Evolutionary conservation across 352 stramenopile genomes (phyloP).

Genomic region (Globisporangium rhizosaccharum): DNA sequence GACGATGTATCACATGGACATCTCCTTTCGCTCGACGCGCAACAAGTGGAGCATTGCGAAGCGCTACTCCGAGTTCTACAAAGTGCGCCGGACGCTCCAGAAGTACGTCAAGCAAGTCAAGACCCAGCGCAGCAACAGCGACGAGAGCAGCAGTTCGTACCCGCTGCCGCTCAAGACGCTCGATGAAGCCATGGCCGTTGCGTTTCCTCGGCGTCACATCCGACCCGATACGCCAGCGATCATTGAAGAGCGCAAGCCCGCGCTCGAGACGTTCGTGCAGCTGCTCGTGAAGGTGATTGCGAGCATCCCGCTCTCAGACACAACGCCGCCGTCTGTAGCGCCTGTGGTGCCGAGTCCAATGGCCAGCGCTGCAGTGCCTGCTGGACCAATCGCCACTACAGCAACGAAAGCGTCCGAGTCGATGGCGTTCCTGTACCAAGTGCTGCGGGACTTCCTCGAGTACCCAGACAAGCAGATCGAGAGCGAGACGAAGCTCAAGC

Average conservation of each 20-base stretch:
- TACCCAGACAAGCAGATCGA: conserved; percentile 86
- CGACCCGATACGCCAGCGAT: conserved; percentile 67
- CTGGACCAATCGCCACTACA: not conserved
- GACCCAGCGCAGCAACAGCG: conserved; percentile 5
- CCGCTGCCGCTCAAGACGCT: conserved; percentile 40
- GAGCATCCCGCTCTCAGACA: conserved; percentile 54
- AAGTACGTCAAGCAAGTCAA: conserved; percentile 72
- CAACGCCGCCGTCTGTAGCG: conserved; percentile 3
- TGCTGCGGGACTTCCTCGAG: conserved; percentile 75
- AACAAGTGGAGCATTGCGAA: conserved; percentile 87
- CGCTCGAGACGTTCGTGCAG: conserved; percentile 77
- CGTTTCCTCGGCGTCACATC: conserved; percentile 72
- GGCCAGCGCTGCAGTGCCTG: not conserved
- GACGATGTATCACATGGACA: conserved; percentile 86
- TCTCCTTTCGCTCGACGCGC: conserved; percentile 76
- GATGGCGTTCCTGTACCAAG: conserved; percentile 61
- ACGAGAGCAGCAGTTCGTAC: not conserved
- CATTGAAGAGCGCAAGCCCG: conserved; percentile 59
- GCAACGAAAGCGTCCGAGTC: conserved; percentile 26
- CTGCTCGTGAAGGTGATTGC: conserved; percentile 77
- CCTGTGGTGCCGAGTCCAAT: not conserved
- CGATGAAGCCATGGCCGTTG: conserved; percentile 37
- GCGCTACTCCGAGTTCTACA: conserved; percentile 85
- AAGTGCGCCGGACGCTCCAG: conserved; percentile 48
- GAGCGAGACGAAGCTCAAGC: conserved; percentile 77